These are phyloP conservation scores for Setomelanomma holmii DNA, from an alignment of 2,329 filamentous ascomycete species.

Conservation along the genomic window DNA sequence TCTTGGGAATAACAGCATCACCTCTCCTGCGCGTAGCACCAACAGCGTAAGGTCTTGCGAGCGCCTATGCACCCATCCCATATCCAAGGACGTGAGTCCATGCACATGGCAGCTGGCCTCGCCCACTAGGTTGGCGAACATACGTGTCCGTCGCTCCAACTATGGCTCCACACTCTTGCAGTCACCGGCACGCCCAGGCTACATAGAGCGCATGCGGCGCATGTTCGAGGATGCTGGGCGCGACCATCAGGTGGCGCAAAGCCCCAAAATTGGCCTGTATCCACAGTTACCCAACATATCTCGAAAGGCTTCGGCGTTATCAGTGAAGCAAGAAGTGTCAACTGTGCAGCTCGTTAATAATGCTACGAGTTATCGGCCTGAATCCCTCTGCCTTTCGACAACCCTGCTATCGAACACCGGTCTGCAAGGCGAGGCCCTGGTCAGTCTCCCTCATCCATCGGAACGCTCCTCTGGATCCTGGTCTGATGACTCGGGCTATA, in stretches of 20 bases:
- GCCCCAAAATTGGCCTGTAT: slow-evolving; percentile 12
- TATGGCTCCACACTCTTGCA: slow-evolving; percentile 24
- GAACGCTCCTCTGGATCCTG: slow-evolving; percentile 29
- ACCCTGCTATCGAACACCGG: not conserved
- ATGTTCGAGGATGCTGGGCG: slow-evolving; percentile 33
- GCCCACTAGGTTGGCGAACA: slow-evolving; percentile 22
- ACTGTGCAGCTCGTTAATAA: not conserved
- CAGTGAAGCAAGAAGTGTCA: not conserved
- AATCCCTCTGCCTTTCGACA: slow-evolving; percentile 9
- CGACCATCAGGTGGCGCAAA: slow-evolving; percentile 1
- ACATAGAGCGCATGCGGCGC: slow-evolving; percentile 35
- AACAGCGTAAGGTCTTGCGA: not conserved
- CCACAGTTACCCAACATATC: slow-evolving; percentile 36
- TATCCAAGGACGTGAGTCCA: not conserved
- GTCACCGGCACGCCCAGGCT: slow-evolving; percentile 40
- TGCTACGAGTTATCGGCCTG: not conserved
- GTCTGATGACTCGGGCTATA: slow-evolving; percentile 37
- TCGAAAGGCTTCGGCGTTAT: slow-evolving; percentile 13
- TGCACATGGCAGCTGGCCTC: slow-evolving; percentile 3
- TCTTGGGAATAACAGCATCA: not conserved
- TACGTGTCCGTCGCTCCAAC: slow-evolving; percentile 31
- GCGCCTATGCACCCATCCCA: not conserved
- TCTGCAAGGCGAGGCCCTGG: not conserved
- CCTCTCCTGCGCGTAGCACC: not conserved
- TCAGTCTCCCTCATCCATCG: slow-evolving; percentile 2